Conservation (phyloP, 2,329 filamentous ascomycete genomes). For the Coniochaeta sp. region DNA sequence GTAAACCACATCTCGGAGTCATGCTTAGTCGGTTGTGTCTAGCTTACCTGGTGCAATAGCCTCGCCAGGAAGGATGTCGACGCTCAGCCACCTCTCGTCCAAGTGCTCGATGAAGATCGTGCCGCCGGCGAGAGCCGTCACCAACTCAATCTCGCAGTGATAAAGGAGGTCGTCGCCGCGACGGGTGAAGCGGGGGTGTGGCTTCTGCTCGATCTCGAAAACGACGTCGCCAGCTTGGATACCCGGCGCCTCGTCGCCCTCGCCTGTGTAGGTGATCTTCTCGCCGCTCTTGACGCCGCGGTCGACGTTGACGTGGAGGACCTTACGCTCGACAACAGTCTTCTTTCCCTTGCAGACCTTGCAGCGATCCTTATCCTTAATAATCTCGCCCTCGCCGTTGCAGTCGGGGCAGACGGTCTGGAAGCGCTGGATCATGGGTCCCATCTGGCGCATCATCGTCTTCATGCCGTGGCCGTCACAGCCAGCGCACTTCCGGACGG, state of each 20-base stretch:
- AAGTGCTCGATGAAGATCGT: slow-evolving; percentile 91
- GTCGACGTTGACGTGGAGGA: slow-evolving; percentile 96
- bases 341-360: slow-evolving; percentile 97
- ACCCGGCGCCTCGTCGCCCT: slow-evolving; percentile 92
- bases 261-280: slow-evolving; percentile 94
- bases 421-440: slow-evolving; percentile 99
- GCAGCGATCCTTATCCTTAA: slow-evolving; percentile 96
- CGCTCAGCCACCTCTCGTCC: slow-evolving; percentile 91
- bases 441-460: slow-evolving; percentile 99
- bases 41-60: slow-evolving; percentile 82
- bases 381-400: slow-evolving; percentile 92
- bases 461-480: slow-evolving; percentile 97
- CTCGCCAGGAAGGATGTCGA: slow-evolving; percentile 89
- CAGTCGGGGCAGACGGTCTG: slow-evolving; percentile 98
- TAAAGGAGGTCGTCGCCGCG: slow-evolving; percentile 96
- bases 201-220: slow-evolving; percentile 99
- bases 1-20: not conserved
- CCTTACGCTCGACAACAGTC: slow-evolving; percentile 94
- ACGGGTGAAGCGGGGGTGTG: slow-evolving; percentile 89
- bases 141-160: slow-evolving; percentile 88
- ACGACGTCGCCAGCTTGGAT: slow-evolving; percentile 92
- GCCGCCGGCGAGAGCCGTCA: slow-evolving; percentile 89
- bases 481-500: slow-evolving; percentile 85
- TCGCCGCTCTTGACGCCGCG: slow-evolving; percentile 87
- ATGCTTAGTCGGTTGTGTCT: not conserved